Evolutionary conservation across 257 asterid species (phyloP).

Genomic region (Orobanche coerulescens): DNA sequence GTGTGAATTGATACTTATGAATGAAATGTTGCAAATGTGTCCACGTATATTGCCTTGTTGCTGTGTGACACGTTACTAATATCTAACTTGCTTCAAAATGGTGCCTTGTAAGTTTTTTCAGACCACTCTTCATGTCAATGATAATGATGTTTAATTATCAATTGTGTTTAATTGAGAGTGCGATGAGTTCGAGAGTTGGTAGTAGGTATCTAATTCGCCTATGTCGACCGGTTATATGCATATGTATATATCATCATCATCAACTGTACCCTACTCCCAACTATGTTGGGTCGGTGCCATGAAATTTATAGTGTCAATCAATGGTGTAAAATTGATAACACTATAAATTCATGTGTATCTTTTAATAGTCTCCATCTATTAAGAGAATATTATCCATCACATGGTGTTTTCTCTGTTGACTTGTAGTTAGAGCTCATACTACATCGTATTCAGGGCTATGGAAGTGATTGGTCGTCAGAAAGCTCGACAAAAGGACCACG

Average conservation of each 20-base stretch:
- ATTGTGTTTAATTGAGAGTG: constrained; percentile 9
- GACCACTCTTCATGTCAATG: neutral
- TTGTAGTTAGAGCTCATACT: constrained; percentile 29
- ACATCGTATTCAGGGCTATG: constrained; percentile 36
- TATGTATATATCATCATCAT: too few relatives aligned
- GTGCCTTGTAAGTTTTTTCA: neutral
- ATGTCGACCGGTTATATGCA: too few relatives aligned
- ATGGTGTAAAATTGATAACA: too few relatives aligned
- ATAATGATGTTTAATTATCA: constrained; percentile 12
- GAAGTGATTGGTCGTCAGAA: constrained; percentile 50
- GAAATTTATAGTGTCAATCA: too few relatives aligned
- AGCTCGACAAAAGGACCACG: constrained; percentile 38
- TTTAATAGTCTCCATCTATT: too few relatives aligned
- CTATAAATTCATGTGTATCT: too few relatives aligned
- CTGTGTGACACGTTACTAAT: neutral
- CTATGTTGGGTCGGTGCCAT: too few relatives aligned
- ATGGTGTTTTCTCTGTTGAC: constrained; percentile 8
- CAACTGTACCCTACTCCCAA: too few relatives aligned
- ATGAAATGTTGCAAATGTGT: neutral
- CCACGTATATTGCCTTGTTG: neutral
- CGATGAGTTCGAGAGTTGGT: neutral
- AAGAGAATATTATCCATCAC: neutral
- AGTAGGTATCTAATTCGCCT: constrained; percentile 8
- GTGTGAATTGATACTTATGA: constrained; percentile 9
- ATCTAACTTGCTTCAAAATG: neutral